These are phyloP conservation scores for Mycena vitilis DNA, from an alignment of 768 basidiomycete genomes.

Conservation along the genomic window DNA sequence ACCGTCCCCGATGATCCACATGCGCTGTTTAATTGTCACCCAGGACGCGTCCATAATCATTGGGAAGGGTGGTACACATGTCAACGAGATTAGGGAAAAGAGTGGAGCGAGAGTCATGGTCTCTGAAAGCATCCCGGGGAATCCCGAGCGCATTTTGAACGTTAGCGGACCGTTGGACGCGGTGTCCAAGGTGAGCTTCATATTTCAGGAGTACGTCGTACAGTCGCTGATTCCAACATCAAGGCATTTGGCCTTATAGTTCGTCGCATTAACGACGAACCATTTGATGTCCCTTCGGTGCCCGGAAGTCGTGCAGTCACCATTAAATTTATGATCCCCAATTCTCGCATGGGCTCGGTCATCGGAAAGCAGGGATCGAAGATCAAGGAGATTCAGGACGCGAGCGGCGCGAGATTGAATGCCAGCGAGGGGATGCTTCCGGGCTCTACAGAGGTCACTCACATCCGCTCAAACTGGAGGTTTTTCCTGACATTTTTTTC, in stretches of 20 bases:
- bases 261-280: slow-evolving; percentile 98
- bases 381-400: slow-evolving; percentile 99
- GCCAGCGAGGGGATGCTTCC: slow-evolving; percentile 99
- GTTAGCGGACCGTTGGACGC: slow-evolving; percentile 97
- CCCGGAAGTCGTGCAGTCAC: slow-evolving; percentile 98
- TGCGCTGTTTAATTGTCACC: slow-evolving; percentile 98
- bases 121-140: slow-evolving; percentile 98
- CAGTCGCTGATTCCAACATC: slow-evolving; percentile 18
- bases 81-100: slow-evolving; percentile 98
- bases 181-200: slow-evolving; percentile 87
- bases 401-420: slow-evolving; percentile 94
- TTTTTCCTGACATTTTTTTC: slow-evolving; percentile 27
- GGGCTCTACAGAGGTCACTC: slow-evolving; percentile 94
- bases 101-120: slow-evolving; percentile 97
- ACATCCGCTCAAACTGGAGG: slow-evolving; percentile 16
- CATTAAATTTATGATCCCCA: slow-evolving; percentile 99
- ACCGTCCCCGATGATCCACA: slow-evolving; percentile 90
- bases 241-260: slow-evolving; percentile 99
- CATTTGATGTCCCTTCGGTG: slow-evolving; percentile 96
- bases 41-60: slow-evolving; percentile 99
- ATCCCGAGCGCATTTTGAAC: slow-evolving; percentile 98
- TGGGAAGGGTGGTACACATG: slow-evolving; percentile 93
- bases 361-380: slow-evolving; percentile 98
- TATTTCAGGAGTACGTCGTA: not conserved
- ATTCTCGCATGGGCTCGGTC: slow-evolving; percentile 98